Base-by-base conservation (phyloP, 148 eudicot genomes). In the Simmondsia chinensis region DNA sequence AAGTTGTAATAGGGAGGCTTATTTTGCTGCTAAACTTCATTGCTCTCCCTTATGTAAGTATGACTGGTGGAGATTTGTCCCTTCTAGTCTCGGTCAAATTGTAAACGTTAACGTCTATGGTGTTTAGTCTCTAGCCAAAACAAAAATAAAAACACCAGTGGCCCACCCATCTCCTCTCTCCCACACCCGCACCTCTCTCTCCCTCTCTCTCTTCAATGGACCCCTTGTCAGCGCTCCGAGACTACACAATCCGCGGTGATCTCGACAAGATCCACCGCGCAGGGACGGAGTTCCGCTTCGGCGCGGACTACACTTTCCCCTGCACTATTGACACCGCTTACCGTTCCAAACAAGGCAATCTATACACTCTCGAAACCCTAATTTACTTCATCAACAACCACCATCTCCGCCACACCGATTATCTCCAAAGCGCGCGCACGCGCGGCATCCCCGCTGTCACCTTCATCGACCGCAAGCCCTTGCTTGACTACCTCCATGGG, bases 311-410 rank as follows among this genome's bases (percentile, higher is more conserved):
- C 70, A 17, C 73, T 27, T 91, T 85, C 76, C 95, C 94, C 1
- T 64, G 72, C 61, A 11, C 62, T 25, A 16, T 47, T 52, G 75
- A 75, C 31, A 85, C 94, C 13, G 81, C 97, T 0, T 91, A 85
- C 56, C 74, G 74, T 9, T 82, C 97, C 4, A 85, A 85, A 45
- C 80, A 68, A 39, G 80, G 81, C 27, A 66, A 53, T 22, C 77
- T 68, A 64, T 85, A 85, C 79, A 72, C 94, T 2, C 93, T 91
- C 41, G 95, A 91, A 56, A 76, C 91, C 67, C 86, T 91, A 15
- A 71, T 91, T 43, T 70, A 61, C 70, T 85, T 81, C 62, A 48
- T 81, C 59, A 70, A 66, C 35, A 70, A 91, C 46, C 76, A 74
- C 52, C 74, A 80, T 40, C 66, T 72, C 31, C 74, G 74, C 24